Evolutionary conservation across 768 basidiomycete species (phyloP), one percentile per base, ranked within the genome.

Genomic region (Pholiota molesta): DNA sequence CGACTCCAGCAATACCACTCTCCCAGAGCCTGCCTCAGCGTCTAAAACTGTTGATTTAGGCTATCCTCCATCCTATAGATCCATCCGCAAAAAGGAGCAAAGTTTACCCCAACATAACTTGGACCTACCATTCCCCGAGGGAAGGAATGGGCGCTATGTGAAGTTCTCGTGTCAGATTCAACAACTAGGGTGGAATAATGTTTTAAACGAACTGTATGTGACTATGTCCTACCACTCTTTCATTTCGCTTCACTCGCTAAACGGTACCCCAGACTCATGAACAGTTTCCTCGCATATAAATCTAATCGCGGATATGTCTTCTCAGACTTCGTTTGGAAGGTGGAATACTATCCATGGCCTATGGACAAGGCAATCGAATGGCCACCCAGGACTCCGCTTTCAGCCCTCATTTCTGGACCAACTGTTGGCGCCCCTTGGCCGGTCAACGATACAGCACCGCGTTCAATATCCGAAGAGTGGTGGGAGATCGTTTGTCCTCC

Each of bases 291-390:
- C 17, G 83, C 84, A 0, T 80, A 82, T 64, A 73, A 73, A 44
- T 80, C 83, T 0, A 77, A 79, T 19, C 78, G 85, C 6, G 74
- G 80, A 7, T 85, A 84, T 51, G 84, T 84, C 0, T 84, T 83
- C 69, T 71, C 76, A 52, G 78, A 79, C 49, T 83, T 79, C 61
- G 51, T 74, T 13, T 82, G 81, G 80, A 74, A 77, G 31, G 67
- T 68, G 7, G 72, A 74, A 7, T 76, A 81, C 64, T 84, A 80
- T 61, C 75, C 79, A 1, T 83, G 81, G 79, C 76, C 73, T 0
- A 53, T 68, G 47, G 54, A 60, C 11, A 71, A 75, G 47, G 69
- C 69, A 11, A 65, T 66, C 21, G 65, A 71, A 61, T 66, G 69
- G 61, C 58, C 63, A 17, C 65, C 78, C 1, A 71, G 63, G n/a